Base-by-base conservation (phyloP, 306 rosid species). In the Gleditsia sinensis region DNA sequence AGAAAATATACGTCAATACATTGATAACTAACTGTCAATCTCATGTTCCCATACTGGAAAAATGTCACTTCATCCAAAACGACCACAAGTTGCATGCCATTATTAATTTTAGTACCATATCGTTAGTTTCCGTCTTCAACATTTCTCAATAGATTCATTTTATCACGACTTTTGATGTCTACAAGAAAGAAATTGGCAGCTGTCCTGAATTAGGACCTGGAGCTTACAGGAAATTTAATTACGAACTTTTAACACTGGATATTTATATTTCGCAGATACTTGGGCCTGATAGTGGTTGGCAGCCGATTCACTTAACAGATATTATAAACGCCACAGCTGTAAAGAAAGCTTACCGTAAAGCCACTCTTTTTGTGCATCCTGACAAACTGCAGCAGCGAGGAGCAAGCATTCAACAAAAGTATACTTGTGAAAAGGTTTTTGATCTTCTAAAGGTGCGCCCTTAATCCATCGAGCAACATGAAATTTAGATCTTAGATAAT, bases 311-410 rank as follows among this genome's bases (percentile, higher is more conserved):
- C 67, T 78, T 94, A 37, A 91, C 96, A 3, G 98, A 88, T 73
- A 72, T 88, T 20, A 75, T 91, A 63, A 71, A 83, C 14, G 10
- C 86, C 2, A 64, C 71, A 28, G 92, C 94, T 42, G 98, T 91
- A 28, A 91, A 84, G 83, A 94, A 86, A 81, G 93, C 96, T 71
- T 91, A 91, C 69, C 97, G 94, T 14, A 89, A 86, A 84, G 96
- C 97, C 34, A 92, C 98, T 61, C 97, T 91, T 64, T 90, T 58
- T 36, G 97, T 94, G 75, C 98, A 94, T 80, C 98, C 97, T 17
- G 98, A 94, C 89, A 94, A 89, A 79, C 71, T 94, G 81, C 98
- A 94, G 82, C 98, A 94, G 84, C 88, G 98, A 24, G 96, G 98
- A 16, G 98, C 97, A 39, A 91, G 84, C 87, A 88, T 89, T 72